Percentiles rank a stretch among this genome's conserved stretches.
Conservation (phyloP, 176 grass and related monocot genomes). For the Thalia dealbata region DNA sequence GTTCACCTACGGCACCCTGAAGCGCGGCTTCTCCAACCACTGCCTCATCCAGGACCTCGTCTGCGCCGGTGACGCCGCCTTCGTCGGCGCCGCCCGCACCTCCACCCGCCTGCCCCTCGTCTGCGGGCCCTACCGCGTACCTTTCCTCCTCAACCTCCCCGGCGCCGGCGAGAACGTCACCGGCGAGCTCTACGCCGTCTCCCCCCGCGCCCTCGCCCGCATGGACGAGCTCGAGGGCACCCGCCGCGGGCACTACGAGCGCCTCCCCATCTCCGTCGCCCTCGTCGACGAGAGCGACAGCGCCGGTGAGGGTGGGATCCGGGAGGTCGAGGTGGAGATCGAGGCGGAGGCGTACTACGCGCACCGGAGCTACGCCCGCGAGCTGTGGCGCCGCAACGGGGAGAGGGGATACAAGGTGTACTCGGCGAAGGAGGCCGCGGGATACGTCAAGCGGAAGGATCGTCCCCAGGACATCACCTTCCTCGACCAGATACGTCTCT, state of each 20-base stretch:
- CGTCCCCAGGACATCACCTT: slow-evolving; percentile 31
- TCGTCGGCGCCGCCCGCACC: slow-evolving; percentile 11
- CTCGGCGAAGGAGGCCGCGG: slow-evolving; percentile 36
- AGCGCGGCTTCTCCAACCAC: slow-evolving; percentile 64
- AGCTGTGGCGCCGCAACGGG: slow-evolving; percentile 49
- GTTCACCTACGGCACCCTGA: slow-evolving; percentile 79
- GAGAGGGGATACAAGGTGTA: slow-evolving; percentile 41
- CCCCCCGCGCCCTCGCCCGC: background rate
- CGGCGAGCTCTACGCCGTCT: slow-evolving; percentile 42
- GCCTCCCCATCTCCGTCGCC: slow-evolving; percentile 31
- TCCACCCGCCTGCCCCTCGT: slow-evolving; percentile 29
- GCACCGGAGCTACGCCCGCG: slow-evolving; percentile 54
- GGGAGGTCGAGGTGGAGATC: background rate
- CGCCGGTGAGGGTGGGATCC: background rate
- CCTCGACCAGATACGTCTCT: slow-evolving; percentile 30
- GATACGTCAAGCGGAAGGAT: slow-evolving; percentile 35
- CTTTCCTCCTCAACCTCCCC: slow-evolving; percentile 36
- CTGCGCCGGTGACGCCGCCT: slow-evolving; percentile 20
- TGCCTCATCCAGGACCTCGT: slow-evolving; percentile 22
- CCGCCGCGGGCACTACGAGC: slow-evolving; percentile 57
- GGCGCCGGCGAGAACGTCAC: slow-evolving; percentile 30
- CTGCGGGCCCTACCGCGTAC: slow-evolving; percentile 43
- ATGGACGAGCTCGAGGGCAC: slow-evolving; percentile 46
- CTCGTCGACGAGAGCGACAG: background rate
- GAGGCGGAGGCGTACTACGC: slow-evolving; percentile 64